Base-by-base conservation (phyloP, 2,329 filamentous ascomycete species). In the Aspergillaceae sp. region DNA sequence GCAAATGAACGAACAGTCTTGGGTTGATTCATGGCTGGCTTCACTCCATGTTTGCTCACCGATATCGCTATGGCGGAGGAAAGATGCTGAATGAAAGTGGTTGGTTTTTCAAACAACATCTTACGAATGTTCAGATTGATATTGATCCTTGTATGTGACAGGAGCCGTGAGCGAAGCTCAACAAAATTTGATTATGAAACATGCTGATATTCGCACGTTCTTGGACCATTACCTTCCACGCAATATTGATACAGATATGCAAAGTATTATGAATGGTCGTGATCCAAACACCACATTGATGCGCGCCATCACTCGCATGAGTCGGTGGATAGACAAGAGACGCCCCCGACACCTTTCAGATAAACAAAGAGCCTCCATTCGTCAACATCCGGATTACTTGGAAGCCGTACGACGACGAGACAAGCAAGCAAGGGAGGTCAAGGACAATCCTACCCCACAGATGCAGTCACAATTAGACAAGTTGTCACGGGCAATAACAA, bases 171-270 rank as follows among this genome's bases (percentile, higher is more conserved):
- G n/a, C n/a, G n/a, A n/a, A n/a, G n/a, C n/a, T n/a, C n/a, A n/a
- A n/a, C n/a, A n/a, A n/a, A n/a, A n/a, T n/a, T n/a, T n/a, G n/a
- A n/a, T n/a, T n/a, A n/a, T n/a, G n/a, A n/a, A n/a, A n/a, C n/a
- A n/a, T n/a, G n/a, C n/a, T n/a, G n/a, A n/a, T n/a, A n/a, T n/a
- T 6, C 10, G 43, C 5, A 55, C 44, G 28, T 56, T 56, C 47
- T 38, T 56, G 3, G 43, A 56, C 33, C 48, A 54, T 42, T 53
- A 56, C 44, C 49, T 47, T 47, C 43, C 52, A 29, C 32, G 48
- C 32, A 45, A 49, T 28, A 11, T 52, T 33, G 48, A 51, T 41
- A 53, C 48, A 3, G 48, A 52, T 44, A 52, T 51, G 46, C 48
- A 48, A 19, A 41, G 41, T 28, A 30, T 51, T 40, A 51, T 53